These are phyloP conservation scores for Orbilia ellipsospora DNA, from an alignment of 2,329 filamentous ascomycete genomes.

Conservation along the genomic window DNA sequence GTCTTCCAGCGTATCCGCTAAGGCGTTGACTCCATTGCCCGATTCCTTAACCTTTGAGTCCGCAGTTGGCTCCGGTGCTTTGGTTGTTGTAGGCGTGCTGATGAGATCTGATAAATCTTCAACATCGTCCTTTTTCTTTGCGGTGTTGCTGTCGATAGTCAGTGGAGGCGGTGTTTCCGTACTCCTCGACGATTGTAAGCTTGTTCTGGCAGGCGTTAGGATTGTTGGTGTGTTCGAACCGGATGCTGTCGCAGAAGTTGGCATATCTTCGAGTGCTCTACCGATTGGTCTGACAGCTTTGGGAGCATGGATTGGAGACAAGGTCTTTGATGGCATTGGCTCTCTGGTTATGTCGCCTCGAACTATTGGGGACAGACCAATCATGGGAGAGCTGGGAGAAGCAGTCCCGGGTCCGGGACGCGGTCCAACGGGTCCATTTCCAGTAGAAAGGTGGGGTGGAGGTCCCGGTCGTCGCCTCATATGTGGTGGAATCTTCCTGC, in stretches of 20 bases:
- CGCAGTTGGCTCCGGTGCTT: conserved; percentile 58
- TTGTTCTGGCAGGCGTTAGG: conserved; percentile 64
- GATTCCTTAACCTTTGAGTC: conserved; percentile 33
- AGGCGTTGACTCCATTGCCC: conserved; percentile 24
- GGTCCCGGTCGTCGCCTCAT: conserved; percentile 65
- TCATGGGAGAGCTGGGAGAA: conserved; percentile 52
- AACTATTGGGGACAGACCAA: conserved; percentile 50
- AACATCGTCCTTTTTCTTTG: conserved; percentile 56
- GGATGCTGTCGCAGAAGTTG: conserved; percentile 54
- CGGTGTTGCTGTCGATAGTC: conserved; percentile 56
- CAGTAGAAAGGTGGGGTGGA: conserved; percentile 57
- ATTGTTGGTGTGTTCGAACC: conserved; percentile 58
- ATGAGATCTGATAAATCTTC: conserved; percentile 53
- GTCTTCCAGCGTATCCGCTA: conserved; percentile 46
- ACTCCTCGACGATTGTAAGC: conserved; percentile 60
- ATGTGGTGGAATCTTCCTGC: conserved; percentile 65
- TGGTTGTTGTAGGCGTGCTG: conserved; percentile 58
- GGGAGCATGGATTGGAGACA: conserved; percentile 52
- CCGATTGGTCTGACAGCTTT: conserved; percentile 48
- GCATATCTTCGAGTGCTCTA: conserved; percentile 52
- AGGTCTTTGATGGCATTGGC: conserved; percentile 46
- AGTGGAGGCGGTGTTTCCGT: conserved; percentile 50
- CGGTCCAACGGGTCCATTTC: conserved; percentile 50
- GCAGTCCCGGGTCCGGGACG: conserved; percentile 48
- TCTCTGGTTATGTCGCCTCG: conserved; percentile 36